phyloP scores from a whole-genome alignment of 1,284 basidiomycete genomes.

The Boletus sp. region DNA sequence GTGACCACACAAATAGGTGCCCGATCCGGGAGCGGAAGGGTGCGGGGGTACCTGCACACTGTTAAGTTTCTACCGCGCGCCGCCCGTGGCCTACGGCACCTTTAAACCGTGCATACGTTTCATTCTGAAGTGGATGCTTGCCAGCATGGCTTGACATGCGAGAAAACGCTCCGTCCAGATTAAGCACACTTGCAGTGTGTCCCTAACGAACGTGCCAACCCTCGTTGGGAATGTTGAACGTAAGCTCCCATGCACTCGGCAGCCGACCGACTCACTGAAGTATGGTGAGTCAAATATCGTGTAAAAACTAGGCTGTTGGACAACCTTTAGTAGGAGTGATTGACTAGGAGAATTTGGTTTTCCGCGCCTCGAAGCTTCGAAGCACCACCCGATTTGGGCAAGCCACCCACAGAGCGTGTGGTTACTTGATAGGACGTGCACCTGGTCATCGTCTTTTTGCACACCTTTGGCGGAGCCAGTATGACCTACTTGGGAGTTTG shows the following conservation, averaged over 20 bases:
- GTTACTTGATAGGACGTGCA: background rate
- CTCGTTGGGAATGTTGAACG: background rate
- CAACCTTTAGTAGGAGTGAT: background rate
- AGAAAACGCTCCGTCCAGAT: background rate
- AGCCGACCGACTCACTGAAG: conserved; percentile 5
- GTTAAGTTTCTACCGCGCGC: background rate
- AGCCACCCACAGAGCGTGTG: too few relatives aligned
- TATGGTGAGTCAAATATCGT: background rate
- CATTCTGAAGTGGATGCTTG: background rate
- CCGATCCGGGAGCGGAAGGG: background rate
- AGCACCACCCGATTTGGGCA: background rate
- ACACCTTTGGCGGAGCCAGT: background rate
- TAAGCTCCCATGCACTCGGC: background rate
- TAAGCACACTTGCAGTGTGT: background rate
- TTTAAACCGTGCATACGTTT: background rate
- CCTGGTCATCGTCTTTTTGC: background rate
- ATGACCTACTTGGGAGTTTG: background rate
- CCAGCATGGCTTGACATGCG: background rate
- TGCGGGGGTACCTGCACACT: background rate
- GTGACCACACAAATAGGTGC: background rate
- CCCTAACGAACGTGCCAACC: conserved; percentile 16
- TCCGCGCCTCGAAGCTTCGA: background rate
- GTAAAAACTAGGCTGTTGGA: background rate
- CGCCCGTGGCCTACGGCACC: background rate
- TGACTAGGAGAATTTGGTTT: too few relatives aligned